Percentiles rank a stretch among this genome's conserved stretches.
Conservation (phyloP, 148 eudicot genomes). For the Fagopyrum tataricum region DNA sequence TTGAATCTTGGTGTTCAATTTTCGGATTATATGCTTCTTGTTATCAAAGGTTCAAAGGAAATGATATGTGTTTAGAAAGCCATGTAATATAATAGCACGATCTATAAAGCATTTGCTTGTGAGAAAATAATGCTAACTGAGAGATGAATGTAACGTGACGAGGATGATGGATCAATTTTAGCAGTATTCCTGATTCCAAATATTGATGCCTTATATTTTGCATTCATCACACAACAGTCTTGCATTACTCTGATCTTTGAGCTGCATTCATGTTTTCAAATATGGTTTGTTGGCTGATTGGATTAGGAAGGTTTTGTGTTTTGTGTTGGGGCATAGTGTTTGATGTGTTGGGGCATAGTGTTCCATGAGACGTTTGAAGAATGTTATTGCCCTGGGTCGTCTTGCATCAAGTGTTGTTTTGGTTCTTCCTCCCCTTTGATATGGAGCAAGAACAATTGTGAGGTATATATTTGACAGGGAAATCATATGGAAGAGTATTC, state of each 20-base stretch:
- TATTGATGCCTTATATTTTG: too few species aligned
- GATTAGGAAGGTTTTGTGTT: too few species aligned
- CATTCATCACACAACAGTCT: neutral
- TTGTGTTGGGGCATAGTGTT: too few species aligned
- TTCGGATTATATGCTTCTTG: neutral
- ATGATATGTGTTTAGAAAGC: neutral
- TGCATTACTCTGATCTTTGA: neutral
- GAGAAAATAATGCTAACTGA: neutral
- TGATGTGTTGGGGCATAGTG: too few species aligned
- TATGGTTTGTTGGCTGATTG: too few species aligned
- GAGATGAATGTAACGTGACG: neutral
- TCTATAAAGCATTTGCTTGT: neutral
- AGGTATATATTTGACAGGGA: neutral
- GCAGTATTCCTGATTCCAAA: too few species aligned
- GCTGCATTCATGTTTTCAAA: neutral
- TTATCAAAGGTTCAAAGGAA: conserved; percentile 6
- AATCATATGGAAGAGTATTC: neutral
- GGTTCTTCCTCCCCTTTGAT: too few species aligned
- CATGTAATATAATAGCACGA: neutral
- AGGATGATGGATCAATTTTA: neutral
- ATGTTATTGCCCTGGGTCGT: too few species aligned
- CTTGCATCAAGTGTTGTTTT: too few species aligned
- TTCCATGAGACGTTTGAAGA: too few species aligned
- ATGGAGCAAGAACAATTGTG: neutral
- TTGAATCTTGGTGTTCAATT: neutral